These are phyloP conservation scores for Phytophthora syringae DNA, from an alignment of 352 stramenopile genomes.

Conservation along the genomic window DNA sequence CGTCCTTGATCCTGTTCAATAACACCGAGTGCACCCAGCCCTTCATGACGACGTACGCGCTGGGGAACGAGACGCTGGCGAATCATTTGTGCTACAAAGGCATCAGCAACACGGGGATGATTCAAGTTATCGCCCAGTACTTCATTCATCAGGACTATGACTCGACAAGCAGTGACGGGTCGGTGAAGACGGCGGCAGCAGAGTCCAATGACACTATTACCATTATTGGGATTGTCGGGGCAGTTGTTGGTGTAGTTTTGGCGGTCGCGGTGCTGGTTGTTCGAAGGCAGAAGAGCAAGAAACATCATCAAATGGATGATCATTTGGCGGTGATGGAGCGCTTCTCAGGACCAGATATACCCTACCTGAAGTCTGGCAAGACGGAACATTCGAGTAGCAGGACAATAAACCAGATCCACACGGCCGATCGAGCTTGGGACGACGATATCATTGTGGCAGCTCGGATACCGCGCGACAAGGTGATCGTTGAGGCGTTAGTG, in stretches of 20 bases:
- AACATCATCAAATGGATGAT: slow-evolving; percentile 5
- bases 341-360: background rate
- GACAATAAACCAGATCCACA: slow-evolving; percentile 8
- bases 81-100: slow-evolving; percentile 31
- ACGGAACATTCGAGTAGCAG: slow-evolving; percentile 17
- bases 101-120: slow-evolving; percentile 21
- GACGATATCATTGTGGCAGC: slow-evolving; percentile 27
- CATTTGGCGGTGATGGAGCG: slow-evolving; percentile 20
- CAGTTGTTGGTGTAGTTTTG: slow-evolving; percentile 4
- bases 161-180: slow-evolving; percentile 5
- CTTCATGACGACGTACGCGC: slow-evolving; percentile 18
- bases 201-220: slow-evolving; percentile 2
- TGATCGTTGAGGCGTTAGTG: slow-evolving; percentile 4
- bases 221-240: slow-evolving; percentile 6
- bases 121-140: slow-evolving; percentile 23
- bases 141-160: slow-evolving; percentile 23
- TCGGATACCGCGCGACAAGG: slow-evolving; percentile 22
- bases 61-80: slow-evolving; percentile 18
- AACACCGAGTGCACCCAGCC: slow-evolving; percentile 24
- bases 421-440: slow-evolving; percentile 24
- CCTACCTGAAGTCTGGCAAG: slow-evolving; percentile 8
- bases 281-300: slow-evolving; percentile 9
- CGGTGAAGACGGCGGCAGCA: background rate
- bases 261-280: slow-evolving; percentile 2
- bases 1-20: slow-evolving; percentile 21